phyloP scores from a whole-genome alignment of 495 filamentous ascomycete genomes.

The Staphylotrichum tortipilum region DNA sequence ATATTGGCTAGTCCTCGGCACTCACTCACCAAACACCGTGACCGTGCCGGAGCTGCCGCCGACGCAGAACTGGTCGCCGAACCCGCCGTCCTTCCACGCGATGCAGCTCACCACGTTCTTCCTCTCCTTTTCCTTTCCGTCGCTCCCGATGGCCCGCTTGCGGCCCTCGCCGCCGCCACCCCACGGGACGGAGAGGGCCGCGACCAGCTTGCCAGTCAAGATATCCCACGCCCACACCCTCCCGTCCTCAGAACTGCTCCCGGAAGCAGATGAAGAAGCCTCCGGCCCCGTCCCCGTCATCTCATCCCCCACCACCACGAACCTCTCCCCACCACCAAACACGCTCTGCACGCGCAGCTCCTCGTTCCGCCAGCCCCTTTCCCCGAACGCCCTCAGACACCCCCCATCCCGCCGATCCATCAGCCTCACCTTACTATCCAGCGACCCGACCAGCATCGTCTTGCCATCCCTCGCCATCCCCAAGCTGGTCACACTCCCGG shows the following conservation, averaged over 20 bases:
- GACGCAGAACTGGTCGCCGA: constrained; percentile 49
- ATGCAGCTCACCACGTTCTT: constrained; percentile 51
- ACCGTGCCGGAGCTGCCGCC: constrained; percentile 47
- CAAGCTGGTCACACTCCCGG: constrained; percentile 59
- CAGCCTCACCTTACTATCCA: constrained; percentile 70
- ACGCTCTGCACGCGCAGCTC: constrained; percentile 65
- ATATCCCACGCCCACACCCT: constrained; percentile 85
- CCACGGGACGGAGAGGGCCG: constrained; percentile 51
- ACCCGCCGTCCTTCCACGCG: constrained; percentile 64
- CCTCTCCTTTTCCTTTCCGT: constrained; percentile 44
- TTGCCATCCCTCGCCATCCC: constrained; percentile 61
- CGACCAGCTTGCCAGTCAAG: constrained; percentile 60
- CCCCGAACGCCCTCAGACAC: constrained; percentile 62
- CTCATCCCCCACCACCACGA: constrained; percentile 79
- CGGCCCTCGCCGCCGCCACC: constrained; percentile 44
- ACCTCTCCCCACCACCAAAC: constrained; percentile 64
- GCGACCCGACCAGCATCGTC: constrained; percentile 60
- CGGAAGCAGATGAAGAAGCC: too few relatives aligned
- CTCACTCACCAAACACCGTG: constrained; percentile 44
- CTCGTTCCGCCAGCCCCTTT: constrained; percentile 52
- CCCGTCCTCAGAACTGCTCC: too few relatives aligned
- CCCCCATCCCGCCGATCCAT: constrained; percentile 71
- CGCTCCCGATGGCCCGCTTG: constrained; percentile 41
- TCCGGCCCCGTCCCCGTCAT: constrained; percentile 27
- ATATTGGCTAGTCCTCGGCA: not conserved